Base-by-base conservation (phyloP, 176 grass and related monocot genomes). In the Phoenix dactylifera region DNA sequence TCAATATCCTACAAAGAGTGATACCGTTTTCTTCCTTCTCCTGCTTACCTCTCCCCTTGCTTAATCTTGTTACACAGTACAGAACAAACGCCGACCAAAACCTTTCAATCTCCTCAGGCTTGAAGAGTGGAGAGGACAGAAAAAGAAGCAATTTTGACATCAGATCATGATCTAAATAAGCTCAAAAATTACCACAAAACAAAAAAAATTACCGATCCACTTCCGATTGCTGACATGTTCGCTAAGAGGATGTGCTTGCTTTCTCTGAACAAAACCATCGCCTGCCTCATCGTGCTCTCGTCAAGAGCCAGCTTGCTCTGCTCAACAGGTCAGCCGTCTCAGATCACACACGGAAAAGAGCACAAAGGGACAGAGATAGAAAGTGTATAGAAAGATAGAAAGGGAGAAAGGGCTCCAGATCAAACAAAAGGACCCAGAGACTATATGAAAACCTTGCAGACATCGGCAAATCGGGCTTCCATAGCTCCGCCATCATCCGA, bases 21-120 rank as follows among this genome's bases (percentile, higher is more conserved):
- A 92, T 69, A 22, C 52, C 39, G 59, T 76, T 56, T 28, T 80
- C 82, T 74, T 88, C 81, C 62, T 91, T 96, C 0, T 77, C 74
- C 44, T 76, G 69, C 50, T 77, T 71, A 15, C 39, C 58, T 51
- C 49, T 77, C 10, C 59, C 62, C 3, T 63, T 89, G 79, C 70
- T 77, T 25, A 98, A 76, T 76, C 76, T 92, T 55, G 88, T 82
- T 67, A 88, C 93, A 35, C 84, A 92, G 32, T 98, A 87, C 16
- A 98, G 67, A 75, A 92, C 72, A 83, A 79, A 98, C 1, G 87
- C 82, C 20, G 70, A 92, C 93, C 84, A 98, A 55, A 79, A 78
- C 58, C 65, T 80, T 81, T 98, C 87, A 16, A 68, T 86, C 76
- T 92, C 93, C 52, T 98, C 84, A 6, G 93, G 72, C 93, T 98